These are phyloP conservation scores for Blastobotrys mokoenaii DNA, from an alignment of 805 yeast species.

Conservation along the genomic window DNA sequence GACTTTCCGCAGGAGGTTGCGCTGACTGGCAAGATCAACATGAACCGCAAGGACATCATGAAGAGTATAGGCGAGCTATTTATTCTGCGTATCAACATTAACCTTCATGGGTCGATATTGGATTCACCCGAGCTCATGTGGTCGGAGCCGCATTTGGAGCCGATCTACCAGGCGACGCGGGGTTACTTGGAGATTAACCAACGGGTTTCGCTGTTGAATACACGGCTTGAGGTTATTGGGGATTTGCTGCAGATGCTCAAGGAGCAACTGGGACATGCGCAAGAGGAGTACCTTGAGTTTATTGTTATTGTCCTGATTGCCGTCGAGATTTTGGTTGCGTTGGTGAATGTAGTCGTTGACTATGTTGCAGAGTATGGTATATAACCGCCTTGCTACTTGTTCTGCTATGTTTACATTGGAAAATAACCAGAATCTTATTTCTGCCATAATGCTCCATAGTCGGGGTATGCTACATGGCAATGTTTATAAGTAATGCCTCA, in stretches of 20 bases:
- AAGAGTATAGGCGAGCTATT: conserved; percentile 94
- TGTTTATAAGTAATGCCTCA: too few species aligned
- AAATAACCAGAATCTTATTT: too few species aligned
- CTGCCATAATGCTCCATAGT: too few species aligned
- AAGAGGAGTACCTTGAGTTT: conserved; percentile 80
- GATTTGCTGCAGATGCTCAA: conserved; percentile 93
- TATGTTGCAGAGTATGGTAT: conserved; percentile 20
- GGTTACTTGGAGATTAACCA: conserved; percentile 94
- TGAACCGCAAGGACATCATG: conserved; percentile 93
- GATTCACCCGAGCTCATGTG: conserved; percentile 98
- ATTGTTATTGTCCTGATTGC: conserved; percentile 87
- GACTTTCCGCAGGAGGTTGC: conserved; percentile 97
- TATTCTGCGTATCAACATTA: conserved; percentile 48
- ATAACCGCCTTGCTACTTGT: too few species aligned
- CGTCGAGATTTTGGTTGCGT: conserved; percentile 82
- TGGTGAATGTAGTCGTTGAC: conserved; percentile 51
- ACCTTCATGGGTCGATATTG: conserved; percentile 49
- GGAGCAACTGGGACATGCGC: conserved; percentile 93
- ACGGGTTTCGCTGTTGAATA: conserved; percentile 81
- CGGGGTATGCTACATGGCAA: too few species aligned
- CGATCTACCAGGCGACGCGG: conserved; percentile 93
- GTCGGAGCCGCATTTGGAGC: conserved; percentile 97
- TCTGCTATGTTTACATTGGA: too few species aligned
- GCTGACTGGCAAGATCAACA: conserved; percentile 84
- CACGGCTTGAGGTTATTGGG: conserved; percentile 85